Conservation (phyloP, 2,329 filamentous ascomycete species). For the Exophiala oligosperma region DNA sequence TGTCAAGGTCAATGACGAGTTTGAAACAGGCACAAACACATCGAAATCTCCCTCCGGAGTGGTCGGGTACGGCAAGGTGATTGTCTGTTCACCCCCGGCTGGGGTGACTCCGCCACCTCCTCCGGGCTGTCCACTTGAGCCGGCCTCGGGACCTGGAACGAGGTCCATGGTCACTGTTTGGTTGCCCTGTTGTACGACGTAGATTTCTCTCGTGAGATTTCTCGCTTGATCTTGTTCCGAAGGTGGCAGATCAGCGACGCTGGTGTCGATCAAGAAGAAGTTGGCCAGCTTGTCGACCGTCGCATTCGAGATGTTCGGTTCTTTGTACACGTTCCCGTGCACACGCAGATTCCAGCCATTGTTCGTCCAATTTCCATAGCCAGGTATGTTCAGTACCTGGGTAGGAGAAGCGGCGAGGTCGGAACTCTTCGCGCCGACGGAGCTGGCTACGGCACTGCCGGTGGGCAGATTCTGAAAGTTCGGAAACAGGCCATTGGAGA, state of each 20-base stretch:
- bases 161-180: slow-evolving; percentile 65
- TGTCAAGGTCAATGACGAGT: slow-evolving; percentile 56
- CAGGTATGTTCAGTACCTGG: slow-evolving; percentile 69
- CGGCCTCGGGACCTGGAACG: slow-evolving; percentile 58
- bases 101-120: slow-evolving; percentile 54
- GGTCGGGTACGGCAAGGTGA: slow-evolving; percentile 65
- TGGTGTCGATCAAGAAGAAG: slow-evolving; percentile 66
- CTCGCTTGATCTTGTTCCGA: slow-evolving; percentile 66
- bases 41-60: slow-evolving; percentile 72
- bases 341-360: slow-evolving; percentile 74
- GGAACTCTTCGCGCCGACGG: slow-evolving; percentile 58
- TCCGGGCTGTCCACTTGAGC: slow-evolving; percentile 49
- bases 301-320: slow-evolving; percentile 64
- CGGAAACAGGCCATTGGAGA: slow-evolving; percentile 64
- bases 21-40: slow-evolving; percentile 64
- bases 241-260: slow-evolving; percentile 59
- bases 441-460: slow-evolving; percentile 60
- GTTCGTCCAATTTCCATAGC: slow-evolving; percentile 76
- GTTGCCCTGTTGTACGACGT: slow-evolving; percentile 70
- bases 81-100: slow-evolving; percentile 61
- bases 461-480: slow-evolving; percentile 69
- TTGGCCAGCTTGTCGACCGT: slow-evolving; percentile 70
- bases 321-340: slow-evolving; percentile 80
- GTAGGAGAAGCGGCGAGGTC: slow-evolving; percentile 65
- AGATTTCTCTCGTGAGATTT: slow-evolving; percentile 72